Base-by-base conservation (phyloP, 352 stramenopile species). In the Phytopythium boreale region DNA sequence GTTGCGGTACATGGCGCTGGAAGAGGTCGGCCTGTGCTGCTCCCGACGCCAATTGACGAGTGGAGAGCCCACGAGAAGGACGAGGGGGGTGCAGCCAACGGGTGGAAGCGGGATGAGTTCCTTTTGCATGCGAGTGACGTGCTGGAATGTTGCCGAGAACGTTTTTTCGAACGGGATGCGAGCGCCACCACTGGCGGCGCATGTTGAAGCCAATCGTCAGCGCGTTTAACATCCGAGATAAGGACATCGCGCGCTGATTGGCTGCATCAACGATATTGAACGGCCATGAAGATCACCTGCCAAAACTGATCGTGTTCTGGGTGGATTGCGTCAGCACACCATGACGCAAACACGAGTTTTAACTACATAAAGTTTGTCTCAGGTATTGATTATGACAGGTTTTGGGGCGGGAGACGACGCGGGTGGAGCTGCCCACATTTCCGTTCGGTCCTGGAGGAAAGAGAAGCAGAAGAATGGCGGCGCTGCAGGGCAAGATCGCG, bases 401-500 rank as follows among this genome's bases (percentile, higher is more conserved):
- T 43, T 43, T 43, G 9, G 14, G 36, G 9, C 36, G 36, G 36
- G 36, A 43, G 36, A 43, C 36, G 36, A 43, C 11, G 36, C 11
- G 36, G 36, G 9, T 43, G 36, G 36, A 15, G 36, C 36, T 43
- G 36, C 36, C 36, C 36, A 43, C 36, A 17, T 43, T 43, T 43
- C 36, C 31, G 31, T 36, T 36, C 36, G 14, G 36, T 43, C 4
- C 11, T 43, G 36, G 36, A 43, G 14, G 36, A 10, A 19, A 12
- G 36, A 43, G 7, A 17, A 36, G 19, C 5, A 12, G 7, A 34
- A 44, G n/a, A 26, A 59, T 44, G 52, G 73, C 73, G 73, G 63
- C 72, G 66, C 74, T 88, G 34, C 67, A 80, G 36, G 82, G 79
- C 31, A 75, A 79, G 64, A 62, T 88, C 49, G 75, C 65, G 49